Evolutionary conservation across 2,329 filamentous ascomycete species (phyloP).

Genomic region (Aspergillus tubingensis): DNA sequence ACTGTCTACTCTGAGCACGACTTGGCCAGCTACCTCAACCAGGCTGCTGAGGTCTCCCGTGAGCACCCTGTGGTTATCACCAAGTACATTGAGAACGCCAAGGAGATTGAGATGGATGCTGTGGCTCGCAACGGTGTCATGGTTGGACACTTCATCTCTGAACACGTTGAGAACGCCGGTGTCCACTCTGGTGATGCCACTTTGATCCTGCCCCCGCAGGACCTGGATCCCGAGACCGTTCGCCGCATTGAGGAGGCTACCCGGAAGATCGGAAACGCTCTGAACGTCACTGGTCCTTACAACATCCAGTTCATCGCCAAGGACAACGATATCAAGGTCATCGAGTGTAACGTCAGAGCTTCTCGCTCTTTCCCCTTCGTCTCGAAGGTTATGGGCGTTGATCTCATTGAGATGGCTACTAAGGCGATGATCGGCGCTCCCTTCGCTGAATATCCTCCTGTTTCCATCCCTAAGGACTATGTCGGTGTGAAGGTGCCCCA

Average conservation of each 20-base stretch:
- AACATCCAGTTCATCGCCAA: slow-evolving; percentile 99
- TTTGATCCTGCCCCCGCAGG: slow-evolving; percentile 89
- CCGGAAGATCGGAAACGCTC: slow-evolving; percentile 86
- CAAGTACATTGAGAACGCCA: slow-evolving; percentile 98
- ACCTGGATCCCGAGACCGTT: slow-evolving; percentile 86
- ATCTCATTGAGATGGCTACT: slow-evolving; percentile 97
- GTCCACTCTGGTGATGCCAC: slow-evolving; percentile 98
- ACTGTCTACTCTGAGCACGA: slow-evolving; percentile 97
- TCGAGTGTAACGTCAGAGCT: slow-evolving; percentile 96
- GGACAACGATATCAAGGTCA: slow-evolving; percentile 99
- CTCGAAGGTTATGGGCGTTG: slow-evolving; percentile 96
- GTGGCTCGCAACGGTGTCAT: slow-evolving; percentile 88
- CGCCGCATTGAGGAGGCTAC: slow-evolving; percentile 91
- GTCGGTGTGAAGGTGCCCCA: slow-evolving; percentile 98
- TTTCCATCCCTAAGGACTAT: slow-evolving; percentile 74
- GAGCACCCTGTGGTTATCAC: slow-evolving; percentile 98
- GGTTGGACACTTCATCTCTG: slow-evolving; percentile 94
- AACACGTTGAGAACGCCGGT: slow-evolving; percentile 98
- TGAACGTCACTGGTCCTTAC: slow-evolving; percentile 95
- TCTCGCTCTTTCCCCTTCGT: slow-evolving; percentile 98
- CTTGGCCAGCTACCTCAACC: slow-evolving; percentile 80
- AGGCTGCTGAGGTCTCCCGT: slow-evolving; percentile 88
- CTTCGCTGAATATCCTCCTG: slow-evolving; percentile 77
- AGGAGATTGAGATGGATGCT: slow-evolving; percentile 99
- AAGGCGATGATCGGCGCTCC: slow-evolving; percentile 90